Evolutionary conservation across 208 protist genomes (phyloP).

Genomic region (Phytomonas serpens): DNA sequence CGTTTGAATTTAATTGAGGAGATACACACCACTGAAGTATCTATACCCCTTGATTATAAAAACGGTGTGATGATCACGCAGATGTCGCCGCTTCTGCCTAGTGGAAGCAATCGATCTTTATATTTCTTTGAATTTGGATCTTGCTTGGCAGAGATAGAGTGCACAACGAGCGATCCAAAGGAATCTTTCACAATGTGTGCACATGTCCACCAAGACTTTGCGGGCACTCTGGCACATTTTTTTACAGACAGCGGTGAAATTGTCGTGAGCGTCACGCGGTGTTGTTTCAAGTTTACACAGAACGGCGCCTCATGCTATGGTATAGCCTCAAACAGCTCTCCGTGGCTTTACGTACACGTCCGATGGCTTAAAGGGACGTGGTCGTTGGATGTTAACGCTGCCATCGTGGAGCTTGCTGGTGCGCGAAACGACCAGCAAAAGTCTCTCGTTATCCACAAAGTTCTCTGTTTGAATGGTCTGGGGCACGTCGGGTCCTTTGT

Average conservation of each 20-base stretch:
- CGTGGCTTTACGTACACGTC: constrained; percentile 59
- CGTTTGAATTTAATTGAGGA: constrained; percentile 32
- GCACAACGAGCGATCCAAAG: constrained; percentile 18
- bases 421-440: constrained; percentile 36
- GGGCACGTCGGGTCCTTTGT: constrained; percentile 69
- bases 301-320: constrained; percentile 40
- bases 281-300: constrained; percentile 27
- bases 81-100: constrained; percentile 43
- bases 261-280: constrained; percentile 29
- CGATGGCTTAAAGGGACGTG: constrained; percentile 61
- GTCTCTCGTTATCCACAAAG: constrained; percentile 29
- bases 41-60: constrained; percentile 37
- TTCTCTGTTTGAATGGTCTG: constrained; percentile 35
- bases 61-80: constrained; percentile 31
- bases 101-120: constrained; percentile 27
- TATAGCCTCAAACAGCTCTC: constrained; percentile 24
- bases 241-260: constrained; percentile 25
- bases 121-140: constrained; percentile 15
- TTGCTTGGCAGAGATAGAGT: not conserved
- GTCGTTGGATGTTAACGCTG: constrained; percentile 49
- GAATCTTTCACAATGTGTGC: constrained; percentile 51
- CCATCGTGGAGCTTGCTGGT: constrained; percentile 46
- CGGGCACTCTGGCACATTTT: constrained; percentile 41
- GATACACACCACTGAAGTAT: constrained; percentile 24
- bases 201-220: constrained; percentile 55